Base-by-base conservation (phyloP, 2,329 filamentous ascomycete genomes). In the Colletotrichum salicis region DNA sequence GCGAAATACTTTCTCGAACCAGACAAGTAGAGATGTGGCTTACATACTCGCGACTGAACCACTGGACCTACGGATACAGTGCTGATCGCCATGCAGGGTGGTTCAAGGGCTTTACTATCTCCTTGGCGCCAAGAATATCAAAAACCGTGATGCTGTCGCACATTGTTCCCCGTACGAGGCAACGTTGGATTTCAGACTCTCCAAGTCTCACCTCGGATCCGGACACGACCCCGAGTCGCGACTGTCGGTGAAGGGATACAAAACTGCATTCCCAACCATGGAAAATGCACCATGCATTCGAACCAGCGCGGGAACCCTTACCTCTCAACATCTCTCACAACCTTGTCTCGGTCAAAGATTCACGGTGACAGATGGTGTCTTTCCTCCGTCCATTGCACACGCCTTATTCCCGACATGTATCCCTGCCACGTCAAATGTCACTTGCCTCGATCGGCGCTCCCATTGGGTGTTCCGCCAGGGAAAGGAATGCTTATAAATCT, bases 141-240 rank as follows among this genome's bases (percentile, higher is more conserved):
- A 48, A 51, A 37, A 58, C 15, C 41, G 33, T 35, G n/a, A 58
- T 64, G 27, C 22, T 22, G n/a, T 52, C 15, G 56, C 48, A 67
- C 58, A 58, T 31, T 10, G 31, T 41, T 13, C 33, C 41, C 41
- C 41, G 41, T 35, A 51, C 31, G 11, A 68, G 15, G 41, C 41
- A 48, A 67, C 68, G n/a, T 63, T 33, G 41, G 22, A 48, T 54
- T 33, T 57, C 64, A 71, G 33, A 12, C 52, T 52, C 68, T 33
- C 64, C 63, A 60, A 29, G 59, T 69, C 59, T 71, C 35, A 56
- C 59, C 41, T 71, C 54, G 54, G 58, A 58, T 52, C 64, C 33
- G 64, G 65, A 57, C 54, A 63, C 11, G n/a, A 29, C 37, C 41
- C 31, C 19, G 33, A 45, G 15, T 15, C 41, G 33, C 29, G 24